Evolutionary conservation across 768 basidiomycete genomes (phyloP).

Genomic region (Suillus alpinus): DNA sequence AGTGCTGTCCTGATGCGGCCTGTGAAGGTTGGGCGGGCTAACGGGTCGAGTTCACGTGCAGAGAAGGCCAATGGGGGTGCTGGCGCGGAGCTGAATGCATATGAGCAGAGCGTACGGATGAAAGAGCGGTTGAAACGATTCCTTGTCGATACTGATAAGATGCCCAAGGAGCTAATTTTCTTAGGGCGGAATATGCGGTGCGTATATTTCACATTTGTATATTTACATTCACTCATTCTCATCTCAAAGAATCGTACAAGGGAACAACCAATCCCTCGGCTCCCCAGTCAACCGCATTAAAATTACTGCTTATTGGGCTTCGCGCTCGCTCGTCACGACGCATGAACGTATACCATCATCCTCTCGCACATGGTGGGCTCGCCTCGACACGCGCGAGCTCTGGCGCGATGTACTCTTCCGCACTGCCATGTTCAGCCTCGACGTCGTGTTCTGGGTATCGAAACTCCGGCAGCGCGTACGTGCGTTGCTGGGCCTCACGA

Average conservation of each 20-base stretch:
- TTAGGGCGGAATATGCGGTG: slow-evolving; percentile 75
- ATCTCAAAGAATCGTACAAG: slow-evolving; percentile 26
- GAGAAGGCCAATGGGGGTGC: slow-evolving; percentile 5
- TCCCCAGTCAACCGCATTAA: slow-evolving; percentile 90
- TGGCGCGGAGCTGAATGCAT: slow-evolving; percentile 46
- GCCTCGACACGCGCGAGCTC: slow-evolving; percentile 40
- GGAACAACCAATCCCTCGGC: slow-evolving; percentile 81
- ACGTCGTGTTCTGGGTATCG: slow-evolving; percentile 67
- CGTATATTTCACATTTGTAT: slow-evolving; percentile 4
- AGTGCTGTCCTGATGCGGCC: slow-evolving; percentile 72
- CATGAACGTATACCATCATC: slow-evolving; percentile 36
- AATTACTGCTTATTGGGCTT: slow-evolving; percentile 83
- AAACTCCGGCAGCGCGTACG: slow-evolving; percentile 51
- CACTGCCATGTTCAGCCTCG: slow-evolving; percentile 61
- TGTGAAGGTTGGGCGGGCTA: slow-evolving; percentile 36
- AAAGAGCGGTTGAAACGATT: slow-evolving; percentile 66
- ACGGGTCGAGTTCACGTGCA: background rate
- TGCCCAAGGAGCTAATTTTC: slow-evolving; percentile 77
- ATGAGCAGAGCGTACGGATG: slow-evolving; percentile 67
- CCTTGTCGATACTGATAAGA: slow-evolving; percentile 68
- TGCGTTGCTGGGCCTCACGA: slow-evolving; percentile 35
- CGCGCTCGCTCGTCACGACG: slow-evolving; percentile 55
- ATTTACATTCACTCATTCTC: background rate
- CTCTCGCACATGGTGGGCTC: background rate
- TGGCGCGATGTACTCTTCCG: slow-evolving; percentile 63